Evolutionary conservation across 805 yeast species (phyloP), one percentile per base, ranked within the genome.

Genomic region (Suhomyces sp.): DNA sequence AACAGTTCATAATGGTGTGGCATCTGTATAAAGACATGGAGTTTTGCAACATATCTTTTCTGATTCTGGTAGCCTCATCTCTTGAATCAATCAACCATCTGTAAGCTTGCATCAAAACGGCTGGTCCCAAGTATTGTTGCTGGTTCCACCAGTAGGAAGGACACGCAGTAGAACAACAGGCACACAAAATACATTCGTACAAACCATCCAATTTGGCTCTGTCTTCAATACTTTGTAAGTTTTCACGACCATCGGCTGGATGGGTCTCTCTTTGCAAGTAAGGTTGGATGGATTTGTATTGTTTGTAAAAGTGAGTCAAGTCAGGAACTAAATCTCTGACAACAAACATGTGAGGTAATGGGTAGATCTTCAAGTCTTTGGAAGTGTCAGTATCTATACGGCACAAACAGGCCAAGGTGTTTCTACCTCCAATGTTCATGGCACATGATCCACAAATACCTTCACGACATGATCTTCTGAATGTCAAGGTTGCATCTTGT

Each of bases 81-180:
- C 99, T 87, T 43, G 96, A 87, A 75, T 94, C 99, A 56, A 91
- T 84, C 80, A 94, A 85, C 99, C 99, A 94, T 80, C 99, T 87
- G 82, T 85, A 94, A 51, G 98, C 97, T 81, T 94, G 99, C 97
- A 94, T 89, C 72, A 94, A 82, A 50, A 94, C 98, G 27, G 99
- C 99, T 22, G 99, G 99, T 52, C 99, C 99, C 63, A 94, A 79
- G 76, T 94, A 94, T 79, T 94, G 96, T 76, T 92, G 96, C 78
- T 90, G 97, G 78, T 94, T 94, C 99, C 99, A 94, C 99, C 99
- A 94, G 82, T 94, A 94, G 3, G 98, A 92, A 50, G 99, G 99
- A 79, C 99, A 94, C 17, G 98, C 86, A 48, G 99, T 94, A 33
- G 97, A 92, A 76, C 99, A 93, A 77, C 99, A 92, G 9, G 99